Conservation (phyloP, 2,329 filamentous ascomycete species). For the Bipolaris victoriae region DNA sequence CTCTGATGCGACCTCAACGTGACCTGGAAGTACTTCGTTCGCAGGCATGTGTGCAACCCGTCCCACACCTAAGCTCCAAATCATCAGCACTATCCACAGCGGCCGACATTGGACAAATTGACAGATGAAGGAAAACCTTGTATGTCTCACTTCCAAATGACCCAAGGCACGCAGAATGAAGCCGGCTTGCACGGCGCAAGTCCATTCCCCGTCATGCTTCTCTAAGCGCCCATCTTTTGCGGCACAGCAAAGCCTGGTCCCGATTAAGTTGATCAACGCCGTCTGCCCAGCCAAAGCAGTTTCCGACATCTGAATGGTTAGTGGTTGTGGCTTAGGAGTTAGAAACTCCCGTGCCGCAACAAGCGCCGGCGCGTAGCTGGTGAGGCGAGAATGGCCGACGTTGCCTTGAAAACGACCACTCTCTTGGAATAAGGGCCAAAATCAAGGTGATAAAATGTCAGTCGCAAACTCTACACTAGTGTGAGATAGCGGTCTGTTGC, state of each 20-base stretch:
- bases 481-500: constrained; percentile 4
- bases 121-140: neutral
- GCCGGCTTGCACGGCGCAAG: constrained; percentile 12
- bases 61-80: neutral
- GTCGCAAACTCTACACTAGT: constrained; percentile 3
- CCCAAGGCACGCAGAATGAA: constrained; percentile 3
- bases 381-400: constrained; percentile 10
- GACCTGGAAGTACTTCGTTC: neutral
- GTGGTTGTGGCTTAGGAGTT: constrained; percentile 8
- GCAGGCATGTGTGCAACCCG: neutral
- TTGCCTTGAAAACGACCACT: constrained; percentile 16
- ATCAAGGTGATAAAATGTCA: constrained; percentile 7
- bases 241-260: constrained; percentile 9
- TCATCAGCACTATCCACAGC: neutral
- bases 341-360: constrained; percentile 7
- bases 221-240: constrained; percentile 13
- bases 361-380: constrained; percentile 15
- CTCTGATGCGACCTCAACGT: constrained; percentile 2
- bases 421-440: constrained; percentile 16
- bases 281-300: constrained; percentile 1
- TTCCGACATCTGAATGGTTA: constrained; percentile 1
- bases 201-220: constrained; percentile 9
- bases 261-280: constrained; percentile 5
- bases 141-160: constrained; percentile 13
- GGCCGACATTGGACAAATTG: neutral